phyloP scores from a whole-genome alignment of 106 monocot genomes.

The Amphibolis antarctica region DNA sequence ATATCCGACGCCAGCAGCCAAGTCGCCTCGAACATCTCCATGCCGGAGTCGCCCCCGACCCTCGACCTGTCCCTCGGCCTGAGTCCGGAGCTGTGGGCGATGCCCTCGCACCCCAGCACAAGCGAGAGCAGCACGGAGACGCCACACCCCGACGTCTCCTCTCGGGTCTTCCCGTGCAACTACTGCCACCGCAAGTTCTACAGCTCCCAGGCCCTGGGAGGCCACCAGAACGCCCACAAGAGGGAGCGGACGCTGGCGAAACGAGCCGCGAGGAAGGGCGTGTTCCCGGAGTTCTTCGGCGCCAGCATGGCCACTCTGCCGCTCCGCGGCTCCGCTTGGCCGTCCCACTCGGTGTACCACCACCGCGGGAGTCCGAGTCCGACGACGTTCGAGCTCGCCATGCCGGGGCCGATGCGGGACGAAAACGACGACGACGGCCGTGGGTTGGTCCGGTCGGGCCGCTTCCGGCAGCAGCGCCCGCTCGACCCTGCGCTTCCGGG shows the following conservation, averaged over 20 bases:
- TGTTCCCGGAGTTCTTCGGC: constrained; percentile 7
- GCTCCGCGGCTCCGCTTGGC: constrained; percentile 33
- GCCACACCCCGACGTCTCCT: too few relatives aligned
- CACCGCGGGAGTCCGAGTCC: background rate
- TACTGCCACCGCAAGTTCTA: constrained; percentile 55
- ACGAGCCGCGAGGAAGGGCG: constrained; percentile 10
- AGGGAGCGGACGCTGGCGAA: constrained; percentile 37
- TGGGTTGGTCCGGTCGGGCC: constrained; percentile 29
- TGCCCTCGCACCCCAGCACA: constrained; percentile 13
- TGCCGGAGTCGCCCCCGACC: too few relatives aligned
- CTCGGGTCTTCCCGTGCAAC: constrained; percentile 41
- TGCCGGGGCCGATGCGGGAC: constrained; percentile 16
- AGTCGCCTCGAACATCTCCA: too few relatives aligned
- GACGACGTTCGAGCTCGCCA: constrained; percentile 6
- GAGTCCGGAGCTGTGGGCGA: background rate
- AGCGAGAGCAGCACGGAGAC: constrained; percentile 18
- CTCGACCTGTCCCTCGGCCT: too few relatives aligned
- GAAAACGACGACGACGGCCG: constrained; percentile 8
- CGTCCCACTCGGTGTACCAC: constrained; percentile 30
- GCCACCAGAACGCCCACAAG: constrained; percentile 53
- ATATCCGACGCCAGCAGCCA: too few relatives aligned
- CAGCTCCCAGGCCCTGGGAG: constrained; percentile 44
- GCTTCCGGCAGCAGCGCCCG: constrained; percentile 24
- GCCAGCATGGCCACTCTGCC: constrained; percentile 29
- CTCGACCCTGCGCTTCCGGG: background rate